A percentile compares a stretch with the other conserved stretches of the same genome.
Evolutionary conservation across 2,329 filamentous ascomycete species (phyloP).

Genomic region (Madurella fahalii): DNA sequence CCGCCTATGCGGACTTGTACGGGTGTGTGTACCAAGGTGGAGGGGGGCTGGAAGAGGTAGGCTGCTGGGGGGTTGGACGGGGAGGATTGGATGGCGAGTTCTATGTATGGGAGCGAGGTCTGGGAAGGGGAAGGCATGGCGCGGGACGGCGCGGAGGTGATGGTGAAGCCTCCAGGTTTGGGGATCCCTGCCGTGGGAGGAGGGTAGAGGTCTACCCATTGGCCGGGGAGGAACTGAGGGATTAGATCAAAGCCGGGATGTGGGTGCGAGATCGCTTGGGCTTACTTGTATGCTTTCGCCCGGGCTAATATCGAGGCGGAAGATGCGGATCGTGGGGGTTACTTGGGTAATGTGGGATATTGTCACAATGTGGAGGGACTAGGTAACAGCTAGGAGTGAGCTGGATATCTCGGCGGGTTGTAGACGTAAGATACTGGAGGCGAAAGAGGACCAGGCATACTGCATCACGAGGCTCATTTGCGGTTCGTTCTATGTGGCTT

Average conservation of each 20-base stretch:
- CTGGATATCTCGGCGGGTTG: not conserved
- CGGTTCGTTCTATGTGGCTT: slow-evolving; percentile 67
- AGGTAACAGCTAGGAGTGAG: not conserved
- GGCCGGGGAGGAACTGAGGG: slow-evolving; percentile 67
- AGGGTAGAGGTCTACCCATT: slow-evolving; percentile 83
- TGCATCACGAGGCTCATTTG: slow-evolving; percentile 65
- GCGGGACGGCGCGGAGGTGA: slow-evolving; percentile 68
- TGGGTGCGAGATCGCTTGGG: not conserved
- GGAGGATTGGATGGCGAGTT: slow-evolving; percentile 73
- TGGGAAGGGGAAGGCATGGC: slow-evolving; percentile 31
- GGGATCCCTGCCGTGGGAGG: slow-evolving; percentile 63
- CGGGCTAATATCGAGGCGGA: slow-evolving; percentile 57
- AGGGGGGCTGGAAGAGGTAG: slow-evolving; percentile 64
- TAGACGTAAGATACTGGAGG: not conserved
- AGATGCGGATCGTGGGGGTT: slow-evolving; percentile 64
- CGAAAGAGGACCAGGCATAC: slow-evolving; percentile 31
- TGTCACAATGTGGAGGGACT: slow-evolving; percentile 57
- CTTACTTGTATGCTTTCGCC: slow-evolving; percentile 46
- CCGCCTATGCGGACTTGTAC: slow-evolving; percentile 72
- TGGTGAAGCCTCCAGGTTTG: slow-evolving; percentile 81
- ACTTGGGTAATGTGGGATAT: slow-evolving; percentile 59
- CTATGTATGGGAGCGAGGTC: slow-evolving; percentile 50
- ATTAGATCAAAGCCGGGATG: slow-evolving; percentile 11
- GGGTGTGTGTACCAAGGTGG: slow-evolving; percentile 51
- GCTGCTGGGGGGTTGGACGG: slow-evolving; percentile 67